Base-by-base conservation (phyloP, 1,139 yeast species). In the Lodderomyces beijingensis region DNA sequence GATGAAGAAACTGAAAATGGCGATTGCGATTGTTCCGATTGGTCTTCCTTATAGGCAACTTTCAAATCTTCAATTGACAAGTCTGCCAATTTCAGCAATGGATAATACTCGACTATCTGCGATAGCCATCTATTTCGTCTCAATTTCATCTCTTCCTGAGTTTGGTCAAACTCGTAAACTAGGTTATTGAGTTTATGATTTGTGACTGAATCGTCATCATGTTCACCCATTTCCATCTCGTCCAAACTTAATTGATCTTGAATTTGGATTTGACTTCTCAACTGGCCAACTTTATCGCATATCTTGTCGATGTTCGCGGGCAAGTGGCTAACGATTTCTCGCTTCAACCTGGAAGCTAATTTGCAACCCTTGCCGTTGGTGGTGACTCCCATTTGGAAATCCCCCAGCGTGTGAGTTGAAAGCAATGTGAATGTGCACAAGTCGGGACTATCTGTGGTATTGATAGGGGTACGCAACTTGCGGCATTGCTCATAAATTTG, bases 301-400 rank as follows among this genome's bases (percentile, higher is more conserved):
- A 86, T 75, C 15, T 67, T 70, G 12, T 80, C 89, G 15, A 88
- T 74, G 46, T 87, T 76, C 2, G 65, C 43, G 0, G 97, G 96
- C 27, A 89, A 62, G 5, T 71, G 57, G 32, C 74, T 65, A 2
- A 77, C 76, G 21, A 87, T 60, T 45, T 86, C 95, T 40, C 97
- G 63, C 47, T 79, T 81, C 48, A 89, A 72, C 43, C 95, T 67
- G 37, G 80, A 75, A 1, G 96, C 95, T 36, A 89, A 62, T 39
- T 87, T 77, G 58, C 96, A 89, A 2, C 97, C 96, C 55, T 84
- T 84, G 0, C 96, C 95, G 24, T 79, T 74, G 0, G 97, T 89
- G 6, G 93, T 79, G 4, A 89, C 77, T 0, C 95, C 95, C 33
- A 89, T 48, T 54, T 85, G 93, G 57, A 89, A 77, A 40, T 76